These are phyloP conservation scores for Metschnikowia aberdeeniae DNA, from an alignment of 805 yeast genomes.

Conservation along the genomic window DNA sequence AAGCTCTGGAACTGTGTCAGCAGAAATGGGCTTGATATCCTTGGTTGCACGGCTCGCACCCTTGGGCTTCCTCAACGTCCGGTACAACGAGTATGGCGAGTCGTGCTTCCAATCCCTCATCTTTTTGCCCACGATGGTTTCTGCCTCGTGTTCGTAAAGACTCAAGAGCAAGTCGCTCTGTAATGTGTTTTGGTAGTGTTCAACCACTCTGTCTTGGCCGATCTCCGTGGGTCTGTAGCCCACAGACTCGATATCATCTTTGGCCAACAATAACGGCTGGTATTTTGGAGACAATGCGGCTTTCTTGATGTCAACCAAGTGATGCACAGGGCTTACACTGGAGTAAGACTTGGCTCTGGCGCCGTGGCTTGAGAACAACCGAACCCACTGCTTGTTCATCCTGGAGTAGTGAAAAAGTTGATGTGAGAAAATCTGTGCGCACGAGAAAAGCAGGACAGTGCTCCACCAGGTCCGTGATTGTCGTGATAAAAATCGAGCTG, in stretches of 20 bases:
- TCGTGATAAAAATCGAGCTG: no score
- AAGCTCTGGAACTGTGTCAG: constrained; percentile 68
- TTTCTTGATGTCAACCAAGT: constrained; percentile 73
- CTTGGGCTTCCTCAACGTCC: constrained; percentile 69
- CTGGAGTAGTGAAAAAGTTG: constrained; percentile 11
- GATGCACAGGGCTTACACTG: constrained; percentile 88
- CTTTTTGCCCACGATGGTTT: constrained; percentile 57
- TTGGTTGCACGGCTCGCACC: constrained; percentile 75
- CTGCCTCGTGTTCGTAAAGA: constrained; percentile 65
- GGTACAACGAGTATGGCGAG: constrained; percentile 84
- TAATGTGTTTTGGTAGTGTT: constrained; percentile 71
- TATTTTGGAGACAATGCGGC: constrained; percentile 69
- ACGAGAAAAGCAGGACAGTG: not conserved
- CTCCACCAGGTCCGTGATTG: no score
- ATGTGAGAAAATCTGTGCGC: constrained; percentile 8
- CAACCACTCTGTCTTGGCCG: constrained; percentile 74
- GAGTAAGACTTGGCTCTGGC: constrained; percentile 51
- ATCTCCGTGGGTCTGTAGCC: constrained; percentile 70
- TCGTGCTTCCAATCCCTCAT: constrained; percentile 80
- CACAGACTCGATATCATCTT: constrained; percentile 75
- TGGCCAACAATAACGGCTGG: constrained; percentile 60
- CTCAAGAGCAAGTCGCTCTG: constrained; percentile 75
- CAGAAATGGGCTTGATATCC: constrained; percentile 63
- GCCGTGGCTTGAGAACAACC: constrained; percentile 40
- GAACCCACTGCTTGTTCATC: constrained; percentile 23